Evolutionary conservation across 805 yeast species (phyloP).

Genomic region (Lachancea mirantina): DNA sequence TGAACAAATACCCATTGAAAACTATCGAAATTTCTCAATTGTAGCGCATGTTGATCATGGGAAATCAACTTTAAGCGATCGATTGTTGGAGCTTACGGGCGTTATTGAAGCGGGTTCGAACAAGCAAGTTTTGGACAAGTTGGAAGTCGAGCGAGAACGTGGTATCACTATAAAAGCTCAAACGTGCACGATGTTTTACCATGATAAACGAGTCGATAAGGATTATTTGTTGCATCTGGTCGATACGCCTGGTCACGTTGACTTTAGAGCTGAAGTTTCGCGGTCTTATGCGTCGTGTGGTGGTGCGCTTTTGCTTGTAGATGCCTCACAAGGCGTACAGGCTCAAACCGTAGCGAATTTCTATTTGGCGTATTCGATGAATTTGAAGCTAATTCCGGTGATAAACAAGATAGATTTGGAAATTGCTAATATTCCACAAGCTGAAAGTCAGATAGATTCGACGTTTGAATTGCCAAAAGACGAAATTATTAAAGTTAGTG

Average conservation of each 20-base stretch:
- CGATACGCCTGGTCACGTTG: constrained; percentile 98
- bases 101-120: constrained; percentile 71
- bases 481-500: constrained; percentile 79
- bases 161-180: constrained; percentile 98
- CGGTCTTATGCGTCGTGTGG: constrained; percentile 94
- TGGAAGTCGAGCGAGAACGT: constrained; percentile 92
- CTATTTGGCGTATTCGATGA: constrained; percentile 81
- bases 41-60: constrained; percentile 95
- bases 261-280: constrained; percentile 82
- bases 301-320: constrained; percentile 84
- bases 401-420: constrained; percentile 88
- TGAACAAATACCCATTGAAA: constrained; percentile 68
- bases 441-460: constrained; percentile 76
- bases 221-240: constrained; percentile 86
- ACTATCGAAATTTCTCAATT: constrained; percentile 84
- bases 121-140: constrained; percentile 79
- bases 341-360: constrained; percentile 99
- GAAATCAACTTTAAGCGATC: constrained; percentile 82
- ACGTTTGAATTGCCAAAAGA: constrained; percentile 73
- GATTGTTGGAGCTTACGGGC: constrained; percentile 80
- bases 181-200: constrained; percentile 88
- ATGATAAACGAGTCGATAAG: constrained; percentile 42
- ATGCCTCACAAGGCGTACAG: constrained; percentile 94
- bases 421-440: constrained; percentile 67
- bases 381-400: constrained; percentile 74